Conservation (phyloP, 805 yeast genomes). For the Kregervanrija delftensis region DNA sequence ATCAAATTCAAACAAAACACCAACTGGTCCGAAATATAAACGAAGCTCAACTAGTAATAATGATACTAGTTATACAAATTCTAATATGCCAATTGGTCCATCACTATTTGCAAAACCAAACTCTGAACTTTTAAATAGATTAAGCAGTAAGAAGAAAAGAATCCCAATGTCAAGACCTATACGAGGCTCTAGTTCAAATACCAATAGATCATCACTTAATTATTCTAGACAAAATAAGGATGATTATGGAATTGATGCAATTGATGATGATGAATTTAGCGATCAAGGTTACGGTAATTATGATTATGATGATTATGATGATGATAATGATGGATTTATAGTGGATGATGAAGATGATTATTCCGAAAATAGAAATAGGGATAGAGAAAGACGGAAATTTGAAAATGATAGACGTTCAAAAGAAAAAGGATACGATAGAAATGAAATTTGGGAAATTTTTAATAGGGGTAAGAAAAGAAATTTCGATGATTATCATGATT, state of each 20-base stretch:
- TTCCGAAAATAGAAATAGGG: conserved; percentile 11
- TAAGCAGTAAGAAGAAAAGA: conserved; percentile 26
- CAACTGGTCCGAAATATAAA: not conserved
- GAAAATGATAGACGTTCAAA: not conserved
- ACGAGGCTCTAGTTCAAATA: too few relatives aligned
- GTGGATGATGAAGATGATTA: conserved; percentile 49
- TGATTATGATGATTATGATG: conserved; percentile 28
- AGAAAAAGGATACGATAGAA: conserved; percentile 56
- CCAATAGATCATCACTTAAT: not conserved
- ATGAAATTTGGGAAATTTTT: conserved; percentile 86
- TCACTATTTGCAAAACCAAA: conserved; percentile 49
- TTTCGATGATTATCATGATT: conserved; percentile 34
- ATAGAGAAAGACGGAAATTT: conserved; percentile 24
- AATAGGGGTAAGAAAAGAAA: conserved; percentile 53
- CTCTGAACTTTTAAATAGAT: conserved; percentile 40
- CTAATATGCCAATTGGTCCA: not conserved
- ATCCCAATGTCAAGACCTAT: not conserved
- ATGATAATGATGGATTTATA: conserved; percentile 42
- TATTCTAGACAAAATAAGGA: conserved; percentile 10
- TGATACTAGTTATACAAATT: not conserved
- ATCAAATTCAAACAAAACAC: not conserved
- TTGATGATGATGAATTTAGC: conserved; percentile 28
- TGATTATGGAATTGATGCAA: conserved; percentile 25
- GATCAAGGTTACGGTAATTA: conserved; percentile 9
- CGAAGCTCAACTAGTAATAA: too few relatives aligned